phyloP scores from a whole-genome alignment of 2,329 filamentous ascomycete genomes.

The Pestalotiopsis sp. region DNA sequence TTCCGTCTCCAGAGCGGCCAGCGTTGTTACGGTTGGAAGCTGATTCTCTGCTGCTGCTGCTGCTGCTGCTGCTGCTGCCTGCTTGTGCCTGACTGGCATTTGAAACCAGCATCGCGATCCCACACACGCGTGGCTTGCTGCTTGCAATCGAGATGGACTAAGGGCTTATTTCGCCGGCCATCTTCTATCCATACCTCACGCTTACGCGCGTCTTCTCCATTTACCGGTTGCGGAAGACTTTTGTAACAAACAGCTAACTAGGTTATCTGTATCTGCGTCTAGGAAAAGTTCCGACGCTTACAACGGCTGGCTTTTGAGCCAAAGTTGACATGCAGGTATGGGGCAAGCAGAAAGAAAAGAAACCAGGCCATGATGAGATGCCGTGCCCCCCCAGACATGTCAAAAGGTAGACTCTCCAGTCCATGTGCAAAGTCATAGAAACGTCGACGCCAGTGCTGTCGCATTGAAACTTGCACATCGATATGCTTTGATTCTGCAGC shows the following conservation, averaged over 20 bases:
- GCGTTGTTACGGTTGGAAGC: not conserved
- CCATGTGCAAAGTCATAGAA: not conserved
- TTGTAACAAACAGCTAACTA: not conserved
- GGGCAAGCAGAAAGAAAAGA: no score
- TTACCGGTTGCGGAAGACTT: not conserved
- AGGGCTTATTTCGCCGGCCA: not conserved
- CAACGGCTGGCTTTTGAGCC: no score
- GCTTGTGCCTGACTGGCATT: not conserved
- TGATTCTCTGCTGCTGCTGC: not conserved
- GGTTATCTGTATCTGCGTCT: not conserved
- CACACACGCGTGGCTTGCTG: no score
- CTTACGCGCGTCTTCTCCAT: not conserved
- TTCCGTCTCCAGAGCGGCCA: not conserved
- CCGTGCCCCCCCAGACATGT: no score
- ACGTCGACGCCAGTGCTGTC: not conserved
- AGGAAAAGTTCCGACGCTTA: not conserved
- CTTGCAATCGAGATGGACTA: no score
- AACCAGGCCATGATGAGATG: no score
- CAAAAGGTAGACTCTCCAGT: not conserved
- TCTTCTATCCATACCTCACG: not conserved
- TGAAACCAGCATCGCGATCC: not conserved
- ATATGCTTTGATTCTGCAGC: not conserved
- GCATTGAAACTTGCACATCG: not conserved
- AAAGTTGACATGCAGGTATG: no score
- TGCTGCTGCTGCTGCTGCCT: not conserved